A percentile compares a stretch with the other conserved stretches of the same genome.
Conservation (phyloP, 352 stramenopile genomes). For the Pelagophyceae sp. region DNA sequence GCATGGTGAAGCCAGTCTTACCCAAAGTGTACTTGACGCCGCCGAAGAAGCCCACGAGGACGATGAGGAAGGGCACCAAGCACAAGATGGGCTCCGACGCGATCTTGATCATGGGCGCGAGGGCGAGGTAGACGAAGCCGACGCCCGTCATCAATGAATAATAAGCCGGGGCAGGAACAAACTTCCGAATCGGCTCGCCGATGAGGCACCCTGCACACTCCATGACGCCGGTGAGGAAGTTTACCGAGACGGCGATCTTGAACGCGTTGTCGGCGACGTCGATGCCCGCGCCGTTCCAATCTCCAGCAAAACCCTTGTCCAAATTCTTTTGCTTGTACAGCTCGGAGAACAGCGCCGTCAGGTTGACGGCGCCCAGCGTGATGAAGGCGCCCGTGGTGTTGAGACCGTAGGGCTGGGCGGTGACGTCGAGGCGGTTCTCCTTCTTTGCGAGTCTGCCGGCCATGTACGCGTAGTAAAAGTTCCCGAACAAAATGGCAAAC, state of each 20-base stretch:
- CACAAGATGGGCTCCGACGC: constrained; percentile 35
- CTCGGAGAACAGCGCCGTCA: constrained; percentile 18
- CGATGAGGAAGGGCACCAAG: constrained; percentile 33
- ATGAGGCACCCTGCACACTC: constrained; percentile 33
- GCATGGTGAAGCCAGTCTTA: constrained; percentile 24
- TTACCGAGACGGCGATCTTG: constrained; percentile 34
- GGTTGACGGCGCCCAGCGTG: constrained; percentile 34
- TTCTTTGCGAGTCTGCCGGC: constrained; percentile 36
- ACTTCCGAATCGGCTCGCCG: constrained; percentile 32
- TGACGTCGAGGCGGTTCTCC: constrained; percentile 33
- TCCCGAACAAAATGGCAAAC: constrained; percentile 38
- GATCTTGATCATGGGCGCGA: constrained; percentile 33
- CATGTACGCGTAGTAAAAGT: constrained; percentile 42
- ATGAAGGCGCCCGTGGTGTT: constrained; percentile 21
- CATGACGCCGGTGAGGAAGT: constrained; percentile 44
- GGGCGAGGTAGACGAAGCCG: constrained; percentile 38
- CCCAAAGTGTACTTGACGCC: constrained; percentile 27
- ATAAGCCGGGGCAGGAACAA: constrained; percentile 29
- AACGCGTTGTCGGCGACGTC: constrained; percentile 30
- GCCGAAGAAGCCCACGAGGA: constrained; percentile 38
- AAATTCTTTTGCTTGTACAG: constrained; percentile 23
- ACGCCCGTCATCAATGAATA: constrained; percentile 40
- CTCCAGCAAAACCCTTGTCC: constrained; percentile 27
- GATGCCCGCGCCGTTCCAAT: constrained; percentile 12
- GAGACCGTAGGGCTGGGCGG: constrained; percentile 40